Evolutionary conservation across 306 rosid species (phyloP), one percentile per base, ranked within the genome.

Genomic region (Cyamopsis tetragonoloba): DNA sequence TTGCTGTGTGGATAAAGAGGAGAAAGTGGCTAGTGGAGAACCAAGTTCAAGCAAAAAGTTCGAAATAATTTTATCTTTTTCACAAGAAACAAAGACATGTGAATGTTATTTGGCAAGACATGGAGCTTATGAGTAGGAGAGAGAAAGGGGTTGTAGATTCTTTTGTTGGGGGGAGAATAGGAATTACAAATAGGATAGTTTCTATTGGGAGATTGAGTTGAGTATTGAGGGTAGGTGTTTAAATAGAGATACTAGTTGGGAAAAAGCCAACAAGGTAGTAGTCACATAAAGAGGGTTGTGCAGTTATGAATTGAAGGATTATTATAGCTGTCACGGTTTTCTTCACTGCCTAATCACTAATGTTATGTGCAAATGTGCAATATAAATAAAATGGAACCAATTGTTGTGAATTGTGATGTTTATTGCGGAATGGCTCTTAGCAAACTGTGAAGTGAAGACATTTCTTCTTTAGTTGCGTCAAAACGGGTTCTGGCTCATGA

Each of bases 81-180:
- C 89, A 76, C 76, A 38, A 75, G 56, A 87, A 85, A 90, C 97
- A 82, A 79, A 80, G 84, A 77, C 97, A 87, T 86, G 97, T 90
- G 97, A 90, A 82, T 76, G 87, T 85, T 54, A 41, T 82, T 90
- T 90, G 97, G 88, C 86, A 62, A 77, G 80, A 68, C 53, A 59
- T 79, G 84, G 71, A 77, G 7, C 48, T 72, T 73, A 46, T 87
- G 95, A 38, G 88, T 83, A 81, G 86, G 96, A 84, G 47, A 84
- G 89, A 90, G 95, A 87, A n/a, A 63, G 57, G 61, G 49, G 67
- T 5, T 4, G 77, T 4, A 75, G 73, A 79, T 83, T 73, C 73
- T 47, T 17, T 65, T 62, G 72, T 28, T 46, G 15, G 50, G 78
- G 62, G 4, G 54, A 6, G 22, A 13, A 30, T 31, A 64, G 65